Conservation (phyloP, 2,329 filamentous ascomycete genomes). For the Scedosporium apiospermum region DNA sequence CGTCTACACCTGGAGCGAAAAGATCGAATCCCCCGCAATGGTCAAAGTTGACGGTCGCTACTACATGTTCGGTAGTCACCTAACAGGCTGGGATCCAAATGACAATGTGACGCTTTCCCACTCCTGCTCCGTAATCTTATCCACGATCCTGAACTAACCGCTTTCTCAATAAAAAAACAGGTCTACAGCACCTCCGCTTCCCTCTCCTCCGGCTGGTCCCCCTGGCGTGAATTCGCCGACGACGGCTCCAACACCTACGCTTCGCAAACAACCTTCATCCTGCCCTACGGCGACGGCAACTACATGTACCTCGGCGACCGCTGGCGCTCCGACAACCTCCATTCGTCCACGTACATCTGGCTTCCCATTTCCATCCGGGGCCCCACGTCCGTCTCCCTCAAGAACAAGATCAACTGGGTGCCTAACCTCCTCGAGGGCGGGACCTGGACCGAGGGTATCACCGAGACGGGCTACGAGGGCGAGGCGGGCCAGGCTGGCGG, state of each 20-base stretch:
- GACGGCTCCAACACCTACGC: conserved; percentile 45
- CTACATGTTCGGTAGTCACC: conserved; percentile 53
- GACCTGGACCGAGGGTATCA: conserved; percentile 31
- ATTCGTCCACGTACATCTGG: conserved; percentile 55
- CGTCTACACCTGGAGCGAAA: conserved; percentile 41
- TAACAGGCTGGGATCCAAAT: conserved; percentile 50
- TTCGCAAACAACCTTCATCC: conserved; percentile 52
- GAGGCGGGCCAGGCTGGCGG: conserved; percentile 35
- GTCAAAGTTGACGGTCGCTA: conserved; percentile 51
- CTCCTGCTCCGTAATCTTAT: background rate
- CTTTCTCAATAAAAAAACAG: conserved; percentile 10
- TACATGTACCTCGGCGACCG: conserved; percentile 59
- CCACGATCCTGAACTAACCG: background rate
- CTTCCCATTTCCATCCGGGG: conserved; percentile 47
- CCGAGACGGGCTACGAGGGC: conserved; percentile 40
- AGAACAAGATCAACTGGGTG: conserved; percentile 46
- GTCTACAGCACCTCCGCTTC: conserved; percentile 48
- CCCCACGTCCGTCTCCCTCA: conserved; percentile 34
- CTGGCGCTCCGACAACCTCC: conserved; percentile 52
- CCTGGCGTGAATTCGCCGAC: conserved; percentile 50
- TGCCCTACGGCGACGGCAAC: conserved; percentile 28
- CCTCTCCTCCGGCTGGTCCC: conserved; percentile 50
- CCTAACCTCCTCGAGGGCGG: conserved; percentile 33
- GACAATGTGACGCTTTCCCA: conserved; percentile 40
- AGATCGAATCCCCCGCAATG: conserved; percentile 54